Evolutionary conservation across 1,284 basidiomycete species (phyloP), one percentile per base, ranked within the genome.

Genomic region (Ustilago shanxiensis): DNA sequence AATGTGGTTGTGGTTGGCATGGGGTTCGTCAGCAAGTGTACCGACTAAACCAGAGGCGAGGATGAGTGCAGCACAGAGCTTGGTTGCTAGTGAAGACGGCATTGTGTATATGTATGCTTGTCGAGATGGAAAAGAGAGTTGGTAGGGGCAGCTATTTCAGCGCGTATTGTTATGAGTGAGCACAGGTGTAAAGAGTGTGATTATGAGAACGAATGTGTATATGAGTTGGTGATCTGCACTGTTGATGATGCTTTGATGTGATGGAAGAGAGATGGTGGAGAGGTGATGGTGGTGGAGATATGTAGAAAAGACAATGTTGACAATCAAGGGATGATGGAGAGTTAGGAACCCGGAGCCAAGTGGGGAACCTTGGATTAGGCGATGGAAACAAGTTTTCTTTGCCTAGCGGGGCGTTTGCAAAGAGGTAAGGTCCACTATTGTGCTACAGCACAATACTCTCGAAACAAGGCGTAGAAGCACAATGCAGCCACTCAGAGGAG

Each of bases 111-210:
- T 20, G 24, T 26, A 11, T 20, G 16, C 29, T 35, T 31, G 22
- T n/a, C 18, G 24, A 24, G n/a, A 50, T 20, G 45, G 9, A 16
- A n/a, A 13, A 49, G 29, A 6, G 44, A 31, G 22, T 20, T 35
- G 16, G 24, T 22, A 18, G 14, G 24, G 53, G 50, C 60, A 59
- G 66, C 66, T 68, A 49, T 49, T 68, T 58, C 55, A 62, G 66
- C 66, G 66, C 66, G 41, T 37, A 28, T 45, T 54, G 6, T 62
- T 62, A 39, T 55, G 52, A 47, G 10, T n/a, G 35, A 54, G 51
- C 37, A 39, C 13, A 56, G 26, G 31, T 33, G 31, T 33, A 33
- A 11, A 31, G 31, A 37, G 37, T 37, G 20, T 20, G 9, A 14
- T n/a, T 10, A 14, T 5, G 26, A 26, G 44, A 49, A 28, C 7